phyloP scores from a whole-genome alignment of 192 early-diverging fungal species.

The Gaertneriomyces sp. region DNA sequence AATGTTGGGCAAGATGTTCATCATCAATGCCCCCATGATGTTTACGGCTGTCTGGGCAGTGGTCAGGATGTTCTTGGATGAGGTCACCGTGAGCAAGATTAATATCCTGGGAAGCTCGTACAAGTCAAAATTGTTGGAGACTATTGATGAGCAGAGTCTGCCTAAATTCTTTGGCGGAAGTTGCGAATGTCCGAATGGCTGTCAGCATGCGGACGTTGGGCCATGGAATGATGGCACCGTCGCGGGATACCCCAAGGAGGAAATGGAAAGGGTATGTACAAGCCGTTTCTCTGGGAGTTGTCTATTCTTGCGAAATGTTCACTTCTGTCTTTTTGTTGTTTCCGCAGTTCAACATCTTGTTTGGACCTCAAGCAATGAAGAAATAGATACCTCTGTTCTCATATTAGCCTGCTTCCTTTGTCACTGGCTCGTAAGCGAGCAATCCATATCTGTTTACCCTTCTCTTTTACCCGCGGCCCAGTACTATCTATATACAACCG shows the following conservation, averaged over 20 bases:
- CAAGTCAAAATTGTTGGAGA: conserved; percentile 42
- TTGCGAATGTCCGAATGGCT: conserved; percentile 45
- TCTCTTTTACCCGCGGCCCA: too few species aligned
- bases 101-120: conserved; percentile 43
- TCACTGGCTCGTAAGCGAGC: too few species aligned
- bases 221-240: conserved; percentile 57
- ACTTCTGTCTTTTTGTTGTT: background rate
- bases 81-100: conserved; percentile 54
- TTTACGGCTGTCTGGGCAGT: conserved; percentile 61
- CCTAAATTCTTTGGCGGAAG: conserved; percentile 45
- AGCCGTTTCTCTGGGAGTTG: background rate
- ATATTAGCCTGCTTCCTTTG: background rate
- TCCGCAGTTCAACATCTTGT: background rate
- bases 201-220: conserved; percentile 46
- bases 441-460: too few species aligned
- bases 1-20: conserved; percentile 83
- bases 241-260: conserved; percentile 44
- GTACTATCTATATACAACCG: too few species aligned
- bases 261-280: conserved; percentile 34
- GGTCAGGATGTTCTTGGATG: conserved; percentile 50
- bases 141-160: conserved; percentile 39
- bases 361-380: background rate
- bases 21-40: conserved; percentile 89
- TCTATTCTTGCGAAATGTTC: background rate
- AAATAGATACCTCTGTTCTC: background rate